phyloP scores from a whole-genome alignment of 257 asterid species.

The Solanum sejunctum region DNA sequence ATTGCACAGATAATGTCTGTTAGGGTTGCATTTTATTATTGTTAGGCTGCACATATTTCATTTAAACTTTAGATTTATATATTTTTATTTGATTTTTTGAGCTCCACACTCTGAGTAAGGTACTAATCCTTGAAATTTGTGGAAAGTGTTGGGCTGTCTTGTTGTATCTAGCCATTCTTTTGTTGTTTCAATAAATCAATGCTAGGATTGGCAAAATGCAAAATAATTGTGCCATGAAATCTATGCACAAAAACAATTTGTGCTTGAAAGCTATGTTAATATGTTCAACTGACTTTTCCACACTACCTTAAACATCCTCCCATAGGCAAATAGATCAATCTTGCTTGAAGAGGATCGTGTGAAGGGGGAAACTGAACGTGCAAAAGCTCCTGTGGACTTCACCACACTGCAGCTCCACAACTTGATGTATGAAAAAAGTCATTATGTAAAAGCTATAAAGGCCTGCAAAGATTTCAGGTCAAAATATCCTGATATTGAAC shows the following conservation, averaged over 20 bases:
- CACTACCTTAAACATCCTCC: conserved; percentile 2
- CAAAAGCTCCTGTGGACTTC: conserved; percentile 77
- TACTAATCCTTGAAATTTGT: neutral
- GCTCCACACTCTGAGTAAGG: neutral
- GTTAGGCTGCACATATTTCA: neutral
- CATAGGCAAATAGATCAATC: conserved; percentile 90
- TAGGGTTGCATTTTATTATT: neutral
- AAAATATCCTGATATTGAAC: conserved; percentile 81
- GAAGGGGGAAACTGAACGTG: conserved; percentile 82
- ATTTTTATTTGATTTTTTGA: neutral
- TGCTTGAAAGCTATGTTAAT: neutral
- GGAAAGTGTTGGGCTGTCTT: neutral
- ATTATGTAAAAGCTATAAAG: conserved; percentile 87
- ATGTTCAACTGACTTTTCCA: neutral
- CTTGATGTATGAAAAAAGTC: conserved; percentile 92
- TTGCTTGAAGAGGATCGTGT: conserved; percentile 89
- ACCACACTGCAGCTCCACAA: conserved; percentile 94
- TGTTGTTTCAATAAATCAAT: neutral
- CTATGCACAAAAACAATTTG: neutral
- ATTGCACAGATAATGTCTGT: neutral
- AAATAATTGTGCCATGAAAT: neutral
- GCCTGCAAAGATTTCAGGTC: conserved; percentile 95
- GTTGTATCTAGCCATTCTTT: neutral
- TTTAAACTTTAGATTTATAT: neutral
- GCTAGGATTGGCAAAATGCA: neutral